Conservation (phyloP, 139 green algal genomes). For the Pleodorina starrii region DNA sequence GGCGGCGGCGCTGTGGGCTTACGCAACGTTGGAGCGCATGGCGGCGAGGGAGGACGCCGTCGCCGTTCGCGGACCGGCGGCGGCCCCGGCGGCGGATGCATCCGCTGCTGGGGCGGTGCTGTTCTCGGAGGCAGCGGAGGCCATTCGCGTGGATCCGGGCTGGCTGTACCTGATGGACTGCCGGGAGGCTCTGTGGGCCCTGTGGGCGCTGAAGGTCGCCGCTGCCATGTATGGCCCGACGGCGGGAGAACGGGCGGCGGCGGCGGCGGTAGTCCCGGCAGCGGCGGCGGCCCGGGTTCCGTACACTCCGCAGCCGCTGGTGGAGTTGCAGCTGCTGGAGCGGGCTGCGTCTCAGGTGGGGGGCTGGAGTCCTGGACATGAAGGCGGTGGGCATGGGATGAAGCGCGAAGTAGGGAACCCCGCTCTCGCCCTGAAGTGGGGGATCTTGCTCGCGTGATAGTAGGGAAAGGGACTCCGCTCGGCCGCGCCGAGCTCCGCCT, state of each 20-base stretch:
- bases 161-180: slow-evolving; percentile 35
- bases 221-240: background rate
- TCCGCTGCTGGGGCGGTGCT: slow-evolving; percentile 7
- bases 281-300: background rate
- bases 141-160: slow-evolving; percentile 4
- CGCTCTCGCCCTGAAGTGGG: too few species aligned
- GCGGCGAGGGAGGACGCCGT: background rate
- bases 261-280: background rate
- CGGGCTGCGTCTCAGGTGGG: slow-evolving; percentile 6
- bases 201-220: slow-evolving; percentile 36
- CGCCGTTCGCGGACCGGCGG: background rate
- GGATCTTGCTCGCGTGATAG: too few species aligned
- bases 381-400: too few species aligned
- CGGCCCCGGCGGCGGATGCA: background rate
- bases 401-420: too few species aligned
- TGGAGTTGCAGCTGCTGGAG: slow-evolving; percentile 39
- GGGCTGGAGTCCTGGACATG: too few species aligned
- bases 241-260: background rate
- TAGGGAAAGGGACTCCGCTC: too few species aligned
- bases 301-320: slow-evolving; percentile 10
- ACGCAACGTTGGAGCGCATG: background rate
- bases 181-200: slow-evolving; percentile 26
- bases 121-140: slow-evolving; percentile 32
- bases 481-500: too few species aligned
- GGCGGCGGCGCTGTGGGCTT: slow-evolving; percentile 21